These are phyloP conservation scores for Penicillium frequentans DNA, from an alignment of 2,329 filamentous ascomycete genomes.

Conservation along the genomic window DNA sequence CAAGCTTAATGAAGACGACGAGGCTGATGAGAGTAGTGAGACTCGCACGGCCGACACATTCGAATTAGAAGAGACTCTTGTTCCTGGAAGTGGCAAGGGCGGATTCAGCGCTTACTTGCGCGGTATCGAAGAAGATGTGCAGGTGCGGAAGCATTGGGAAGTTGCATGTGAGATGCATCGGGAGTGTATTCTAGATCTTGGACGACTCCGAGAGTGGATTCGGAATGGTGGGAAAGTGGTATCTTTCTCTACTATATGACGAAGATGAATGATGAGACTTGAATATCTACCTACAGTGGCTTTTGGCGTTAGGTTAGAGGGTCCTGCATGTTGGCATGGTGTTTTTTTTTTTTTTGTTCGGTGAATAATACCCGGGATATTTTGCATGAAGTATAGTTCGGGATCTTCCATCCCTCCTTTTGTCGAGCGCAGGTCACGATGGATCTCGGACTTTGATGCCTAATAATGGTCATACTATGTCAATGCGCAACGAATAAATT, in stretches of 20 bases:
- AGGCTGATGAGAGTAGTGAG: slow-evolving; percentile 18
- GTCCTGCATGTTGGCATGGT: slow-evolving; percentile 5
- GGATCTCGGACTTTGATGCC: not conserved
- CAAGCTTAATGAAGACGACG: slow-evolving; percentile 29
- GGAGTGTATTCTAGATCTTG: slow-evolving; percentile 43
- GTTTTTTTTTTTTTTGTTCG: not conserved
- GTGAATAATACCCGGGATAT: slow-evolving; percentile 7
- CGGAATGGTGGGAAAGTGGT: slow-evolving; percentile 32
- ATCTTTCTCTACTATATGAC: slow-evolving; percentile 4
- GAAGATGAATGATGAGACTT: not conserved
- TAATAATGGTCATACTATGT: not conserved
- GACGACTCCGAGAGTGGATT: slow-evolving; percentile 40
- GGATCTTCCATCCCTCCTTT: not conserved
- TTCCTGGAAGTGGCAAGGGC: slow-evolving; percentile 34
- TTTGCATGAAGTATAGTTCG: not conserved
- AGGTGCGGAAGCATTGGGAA: slow-evolving; percentile 50
- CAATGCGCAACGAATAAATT: no score
- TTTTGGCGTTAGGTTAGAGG: not conserved
- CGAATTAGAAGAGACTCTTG: slow-evolving; percentile 30
- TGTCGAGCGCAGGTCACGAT: not conserved
- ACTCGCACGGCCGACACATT: slow-evolving; percentile 6
- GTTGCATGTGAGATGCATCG: slow-evolving; percentile 48
- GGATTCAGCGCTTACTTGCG: slow-evolving; percentile 48
- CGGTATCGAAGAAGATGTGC: slow-evolving; percentile 46
- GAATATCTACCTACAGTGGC: not conserved